phyloP scores from a whole-genome alignment of 164 flowering plant species.

The Kingdonia uniflora region DNA sequence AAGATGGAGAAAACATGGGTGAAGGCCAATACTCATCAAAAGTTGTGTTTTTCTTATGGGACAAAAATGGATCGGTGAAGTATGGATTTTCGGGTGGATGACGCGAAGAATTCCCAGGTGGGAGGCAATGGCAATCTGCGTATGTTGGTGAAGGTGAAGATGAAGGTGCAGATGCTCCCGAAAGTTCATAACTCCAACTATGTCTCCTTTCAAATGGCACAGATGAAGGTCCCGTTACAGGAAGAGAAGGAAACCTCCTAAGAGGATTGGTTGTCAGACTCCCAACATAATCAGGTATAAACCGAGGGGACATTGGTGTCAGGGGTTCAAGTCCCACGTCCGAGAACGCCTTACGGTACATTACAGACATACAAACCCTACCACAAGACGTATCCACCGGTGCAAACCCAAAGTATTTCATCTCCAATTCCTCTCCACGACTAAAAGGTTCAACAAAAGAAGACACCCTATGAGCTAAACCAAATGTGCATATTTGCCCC shows the following conservation, averaged over 20 bases:
- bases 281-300: conserved; percentile 91
- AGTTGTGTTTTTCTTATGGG: conserved; percentile 24
- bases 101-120: conserved; percentile 34
- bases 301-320: conserved; percentile 60
- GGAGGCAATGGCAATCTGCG: conserved; percentile 36
- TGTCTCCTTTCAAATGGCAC: conserved; percentile 59
- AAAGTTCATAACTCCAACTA: conserved; percentile 68
- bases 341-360: conserved; percentile 39
- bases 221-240: conserved; percentile 25
- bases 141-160: conserved; percentile 55
- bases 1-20: conserved; percentile 49
- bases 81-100: conserved; percentile 30
- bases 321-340: conserved; percentile 53
- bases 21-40: conserved; percentile 66
- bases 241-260: conserved; percentile 60
- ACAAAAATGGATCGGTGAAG: conserved; percentile 13
- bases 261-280: conserved; percentile 80
- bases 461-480: conserved; percentile 51
- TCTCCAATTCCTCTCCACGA: conserved; percentile 63
- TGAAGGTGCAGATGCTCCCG: conserved; percentile 44
- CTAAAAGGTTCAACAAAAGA: conserved; percentile 75
- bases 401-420: conserved; percentile 56
- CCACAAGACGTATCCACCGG: conserved; percentile 79
- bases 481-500: conserved; percentile 39
- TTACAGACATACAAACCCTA: conserved; percentile 69